These are phyloP conservation scores for Boletus subparvulus DNA, from an alignment of 768 basidiomycete species.

Conservation along the genomic window DNA sequence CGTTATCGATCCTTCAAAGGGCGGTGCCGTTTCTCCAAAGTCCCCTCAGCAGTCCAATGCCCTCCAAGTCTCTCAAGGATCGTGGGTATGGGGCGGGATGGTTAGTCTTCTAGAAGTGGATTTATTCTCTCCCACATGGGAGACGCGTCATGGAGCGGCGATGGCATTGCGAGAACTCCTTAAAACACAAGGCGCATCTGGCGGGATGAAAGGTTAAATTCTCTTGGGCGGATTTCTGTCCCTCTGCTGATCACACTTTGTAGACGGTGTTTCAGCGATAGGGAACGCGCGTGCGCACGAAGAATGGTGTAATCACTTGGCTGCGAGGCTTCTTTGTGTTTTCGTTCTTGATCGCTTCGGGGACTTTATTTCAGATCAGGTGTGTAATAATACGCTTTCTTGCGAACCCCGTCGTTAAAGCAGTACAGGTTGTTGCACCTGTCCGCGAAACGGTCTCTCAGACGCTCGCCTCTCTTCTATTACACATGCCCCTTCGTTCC, in stretches of 20 bases:
- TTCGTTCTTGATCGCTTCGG: slow-evolving; percentile 97
- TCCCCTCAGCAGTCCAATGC: slow-evolving; percentile 74
- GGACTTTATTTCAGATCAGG: slow-evolving; percentile 94
- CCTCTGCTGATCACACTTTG: slow-evolving; percentile 2
- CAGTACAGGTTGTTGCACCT: slow-evolving; percentile 80
- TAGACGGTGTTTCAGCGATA: slow-evolving; percentile 50
- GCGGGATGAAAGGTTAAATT: slow-evolving; percentile 72
- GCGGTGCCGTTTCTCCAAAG: slow-evolving; percentile 81
- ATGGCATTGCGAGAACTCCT: slow-evolving; percentile 88
- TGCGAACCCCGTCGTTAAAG: not conserved
- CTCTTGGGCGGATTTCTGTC: not conserved
- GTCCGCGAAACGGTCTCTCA: slow-evolving; percentile 96
- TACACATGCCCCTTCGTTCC: slow-evolving; percentile 83
- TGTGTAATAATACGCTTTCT: slow-evolving; percentile 19
- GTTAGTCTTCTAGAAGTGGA: slow-evolving; percentile 78
- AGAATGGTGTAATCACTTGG: slow-evolving; percentile 87
- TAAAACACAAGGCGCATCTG: slow-evolving; percentile 76
- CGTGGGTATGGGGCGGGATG: slow-evolving; percentile 87
- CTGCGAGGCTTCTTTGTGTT: slow-evolving; percentile 81
- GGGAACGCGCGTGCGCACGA: slow-evolving; percentile 73
- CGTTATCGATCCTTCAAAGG: slow-evolving; percentile 76
- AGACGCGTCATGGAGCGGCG: slow-evolving; percentile 90
- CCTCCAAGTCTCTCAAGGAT: slow-evolving; percentile 69
- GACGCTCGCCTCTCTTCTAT: slow-evolving; percentile 83
- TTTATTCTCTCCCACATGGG: slow-evolving; percentile 86